phyloP scores from a whole-genome alignment of 2,329 filamentous ascomycete species.

The Fusarium circinatum region DNA sequence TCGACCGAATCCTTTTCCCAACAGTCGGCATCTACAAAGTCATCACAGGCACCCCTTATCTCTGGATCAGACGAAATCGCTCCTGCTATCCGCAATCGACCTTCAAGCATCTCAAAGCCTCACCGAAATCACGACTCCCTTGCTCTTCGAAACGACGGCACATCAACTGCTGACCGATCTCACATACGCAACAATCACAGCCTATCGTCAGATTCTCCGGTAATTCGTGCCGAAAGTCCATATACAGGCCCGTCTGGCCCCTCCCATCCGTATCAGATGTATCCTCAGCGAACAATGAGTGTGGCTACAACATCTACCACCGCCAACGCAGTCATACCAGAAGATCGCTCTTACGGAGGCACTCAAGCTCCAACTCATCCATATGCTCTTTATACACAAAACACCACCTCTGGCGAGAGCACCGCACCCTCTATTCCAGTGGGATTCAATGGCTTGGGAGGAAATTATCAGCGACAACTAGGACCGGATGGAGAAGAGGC shows the following conservation, averaged over 20 bases:
- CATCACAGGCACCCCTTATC: conserved; percentile 16
- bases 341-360: conserved; percentile 63
- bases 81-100: conserved; percentile 48
- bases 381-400: conserved; percentile 88
- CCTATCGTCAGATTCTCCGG: conserved; percentile 51
- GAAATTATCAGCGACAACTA: conserved; percentile 75
- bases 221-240: conserved; percentile 66
- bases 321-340: conserved; percentile 56
- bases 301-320: conserved; percentile 77
- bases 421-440: conserved; percentile 65
- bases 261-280: conserved; percentile 87
- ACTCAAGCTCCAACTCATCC: conserved; percentile 80
- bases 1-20: conserved; percentile 29
- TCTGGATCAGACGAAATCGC: conserved; percentile 35
- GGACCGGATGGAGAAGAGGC: conserved; percentile 86
- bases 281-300: conserved; percentile 78
- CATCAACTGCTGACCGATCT: conserved; percentile 21
- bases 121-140: conserved; percentile 60
- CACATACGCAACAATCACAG: conserved; percentile 43
- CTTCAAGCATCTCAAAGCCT: conserved; percentile 68
- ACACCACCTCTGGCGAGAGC: conserved; percentile 66
- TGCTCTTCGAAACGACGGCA: conserved; percentile 62
- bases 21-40: conserved; percentile 8
- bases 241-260: conserved; percentile 77
- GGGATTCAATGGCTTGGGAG: conserved; percentile 76